These are phyloP conservation scores for Aleurites moluccanus DNA, from an alignment of 441 rosid species.

Conservation along the genomic window DNA sequence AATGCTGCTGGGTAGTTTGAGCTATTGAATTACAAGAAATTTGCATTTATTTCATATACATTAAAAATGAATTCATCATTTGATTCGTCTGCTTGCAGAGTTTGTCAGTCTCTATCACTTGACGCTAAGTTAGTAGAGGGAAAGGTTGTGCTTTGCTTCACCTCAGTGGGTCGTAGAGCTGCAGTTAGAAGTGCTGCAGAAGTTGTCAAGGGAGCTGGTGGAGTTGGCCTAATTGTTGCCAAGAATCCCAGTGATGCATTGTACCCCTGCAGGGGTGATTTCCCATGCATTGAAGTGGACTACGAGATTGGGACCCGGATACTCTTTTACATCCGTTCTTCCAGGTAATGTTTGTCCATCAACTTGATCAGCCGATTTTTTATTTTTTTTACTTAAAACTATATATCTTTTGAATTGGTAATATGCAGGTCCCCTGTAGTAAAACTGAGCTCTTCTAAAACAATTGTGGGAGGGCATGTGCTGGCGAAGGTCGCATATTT, in stretches of 20 bases:
- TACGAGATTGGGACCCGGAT: constrained; percentile 52
- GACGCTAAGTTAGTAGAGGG: constrained; percentile 33
- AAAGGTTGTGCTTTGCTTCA: constrained; percentile 51
- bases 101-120: constrained; percentile 37
- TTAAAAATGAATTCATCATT: not conserved
- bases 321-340: constrained; percentile 50
- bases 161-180: constrained; percentile 22
- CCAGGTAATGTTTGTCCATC: constrained; percentile 25
- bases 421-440: constrained; percentile 42
- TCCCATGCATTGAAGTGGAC: constrained; percentile 47
- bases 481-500: constrained; percentile 43
- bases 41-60: too few relatives aligned
- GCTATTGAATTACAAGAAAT: not conserved
- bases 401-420: not conserved
- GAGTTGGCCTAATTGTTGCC: constrained; percentile 44
- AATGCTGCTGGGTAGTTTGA: constrained; percentile 28
- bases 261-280: constrained; percentile 20
- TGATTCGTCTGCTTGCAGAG: constrained; percentile 26
- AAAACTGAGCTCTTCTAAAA: constrained; percentile 40
- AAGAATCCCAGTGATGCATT: constrained; percentile 39
- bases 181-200: constrained; percentile 27
- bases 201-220: constrained; percentile 42
- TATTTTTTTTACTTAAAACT: not conserved
- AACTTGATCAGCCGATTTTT: not conserved
- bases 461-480: constrained; percentile 37